phyloP scores from a whole-genome alignment of 2,329 filamentous ascomycete species.

The Penicillium oxalicum region DNA sequence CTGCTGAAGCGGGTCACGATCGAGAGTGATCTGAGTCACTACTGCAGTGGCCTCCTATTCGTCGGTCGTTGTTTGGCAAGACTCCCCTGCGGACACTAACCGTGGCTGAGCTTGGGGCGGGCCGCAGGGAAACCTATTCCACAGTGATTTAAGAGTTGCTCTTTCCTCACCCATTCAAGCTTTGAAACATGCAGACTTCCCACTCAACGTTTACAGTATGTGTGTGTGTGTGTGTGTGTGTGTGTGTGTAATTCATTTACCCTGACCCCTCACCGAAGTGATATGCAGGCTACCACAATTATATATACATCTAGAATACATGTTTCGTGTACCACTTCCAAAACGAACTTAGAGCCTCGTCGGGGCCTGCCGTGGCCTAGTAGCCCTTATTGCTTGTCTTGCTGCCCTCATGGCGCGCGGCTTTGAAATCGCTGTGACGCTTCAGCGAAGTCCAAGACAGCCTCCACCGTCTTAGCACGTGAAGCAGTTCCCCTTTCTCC shows the following conservation, averaged over 20 bases:
- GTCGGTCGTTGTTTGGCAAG: not conserved
- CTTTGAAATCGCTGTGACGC: too few species aligned
- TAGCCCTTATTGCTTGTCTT: too few species aligned
- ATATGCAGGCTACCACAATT: too few species aligned
- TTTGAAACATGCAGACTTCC: not conserved
- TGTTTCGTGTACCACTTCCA: too few species aligned
- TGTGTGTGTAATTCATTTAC: too few species aligned
- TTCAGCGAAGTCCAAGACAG: not conserved
- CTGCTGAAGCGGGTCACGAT: conserved; percentile 1
- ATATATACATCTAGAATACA: too few species aligned
- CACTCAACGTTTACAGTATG: not conserved
- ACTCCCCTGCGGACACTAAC: not conserved
- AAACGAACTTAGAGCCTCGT: too few species aligned
- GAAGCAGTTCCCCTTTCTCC: conserved; percentile 3
- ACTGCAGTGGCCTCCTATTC: conserved; percentile 1
- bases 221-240: too few species aligned
- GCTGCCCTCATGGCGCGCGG: too few species aligned
- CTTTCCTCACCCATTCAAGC: not conserved
- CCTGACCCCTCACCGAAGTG: too few species aligned
- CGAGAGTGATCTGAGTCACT: conserved; percentile 3
- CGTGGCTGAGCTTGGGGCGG: not conserved
- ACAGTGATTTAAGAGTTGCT: not conserved
- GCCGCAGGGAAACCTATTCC: not conserved
- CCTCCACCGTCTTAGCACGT: not conserved
- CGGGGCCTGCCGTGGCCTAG: too few species aligned